A percentile compares a stretch with the other conserved stretches of the same genome.
Evolutionary conservation across 208 protist species (phyloP).

Genomic region (Phytomonas francai): DNA sequence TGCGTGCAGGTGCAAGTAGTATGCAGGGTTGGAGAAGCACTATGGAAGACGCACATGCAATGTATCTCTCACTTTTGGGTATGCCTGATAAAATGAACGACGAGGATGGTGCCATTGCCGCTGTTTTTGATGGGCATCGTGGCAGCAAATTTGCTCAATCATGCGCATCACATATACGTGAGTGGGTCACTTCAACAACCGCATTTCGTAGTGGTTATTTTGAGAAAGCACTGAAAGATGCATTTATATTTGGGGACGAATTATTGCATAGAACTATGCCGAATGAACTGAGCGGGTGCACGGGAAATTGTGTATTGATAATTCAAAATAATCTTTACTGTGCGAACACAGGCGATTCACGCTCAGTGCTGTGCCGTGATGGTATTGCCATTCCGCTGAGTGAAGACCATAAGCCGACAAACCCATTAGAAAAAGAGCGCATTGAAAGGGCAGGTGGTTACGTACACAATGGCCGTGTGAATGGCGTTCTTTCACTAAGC

Average conservation of each 20-base stretch:
- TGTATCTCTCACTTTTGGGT: constrained; percentile 76
- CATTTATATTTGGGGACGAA: constrained; percentile 62
- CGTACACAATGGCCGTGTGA: constrained; percentile 89
- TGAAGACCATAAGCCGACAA: constrained; percentile 93
- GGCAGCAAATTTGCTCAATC: constrained; percentile 76
- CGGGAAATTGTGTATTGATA: constrained; percentile 73
- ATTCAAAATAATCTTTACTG: constrained; percentile 89
- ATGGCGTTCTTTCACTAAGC: constrained; percentile 92
- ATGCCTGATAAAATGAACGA: constrained; percentile 48
- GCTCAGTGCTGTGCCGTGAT: constrained; percentile 79
- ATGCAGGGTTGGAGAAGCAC: constrained; percentile 90
- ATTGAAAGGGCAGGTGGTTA: constrained; percentile 86
- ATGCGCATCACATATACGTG: constrained; percentile 61
- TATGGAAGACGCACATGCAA: constrained; percentile 86
- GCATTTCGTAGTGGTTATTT: constrained; percentile 57
- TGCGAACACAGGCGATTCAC: constrained; percentile 91
- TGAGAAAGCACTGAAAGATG: constrained; percentile 57
- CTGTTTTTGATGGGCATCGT: constrained; percentile 86
- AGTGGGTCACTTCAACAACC: constrained; percentile 56
- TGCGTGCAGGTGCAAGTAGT: constrained; percentile 81
- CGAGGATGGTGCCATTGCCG: constrained; percentile 74
- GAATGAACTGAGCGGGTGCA: constrained; percentile 74
- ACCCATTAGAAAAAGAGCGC: constrained; percentile 69
- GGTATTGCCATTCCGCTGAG: constrained; percentile 87
- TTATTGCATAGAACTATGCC: constrained; percentile 65